These are phyloP conservation scores for Cryphonectria naterciae DNA, from an alignment of 2,329 filamentous ascomycete species.

Conservation along the genomic window DNA sequence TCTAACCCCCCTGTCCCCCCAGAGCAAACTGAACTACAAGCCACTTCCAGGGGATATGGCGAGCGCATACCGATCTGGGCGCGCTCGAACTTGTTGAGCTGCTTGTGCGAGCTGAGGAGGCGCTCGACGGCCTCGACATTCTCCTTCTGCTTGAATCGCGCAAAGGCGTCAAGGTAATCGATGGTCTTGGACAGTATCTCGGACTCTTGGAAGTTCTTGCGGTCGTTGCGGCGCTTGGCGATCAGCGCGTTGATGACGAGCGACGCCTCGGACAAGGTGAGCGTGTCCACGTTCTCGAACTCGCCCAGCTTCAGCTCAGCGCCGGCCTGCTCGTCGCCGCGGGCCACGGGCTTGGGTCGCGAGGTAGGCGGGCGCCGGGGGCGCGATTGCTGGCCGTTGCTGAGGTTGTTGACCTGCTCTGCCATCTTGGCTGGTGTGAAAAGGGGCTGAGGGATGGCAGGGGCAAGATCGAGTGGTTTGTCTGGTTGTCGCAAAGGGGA, in stretches of 20 bases:
- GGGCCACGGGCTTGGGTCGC: slow-evolving; percentile 68
- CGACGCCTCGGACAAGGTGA: slow-evolving; percentile 90
- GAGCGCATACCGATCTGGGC: slow-evolving; percentile 76
- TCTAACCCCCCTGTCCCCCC: not conserved
- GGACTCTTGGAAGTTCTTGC: slow-evolving; percentile 82
- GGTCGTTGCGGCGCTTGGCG: slow-evolving; percentile 75
- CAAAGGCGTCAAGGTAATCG: slow-evolving; percentile 92
- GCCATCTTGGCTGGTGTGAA: slow-evolving; percentile 2
- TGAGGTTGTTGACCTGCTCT: slow-evolving; percentile 1
- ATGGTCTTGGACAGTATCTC: slow-evolving; percentile 86
- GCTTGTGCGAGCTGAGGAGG: slow-evolving; percentile 76
- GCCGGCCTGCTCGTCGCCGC: slow-evolving; percentile 87
- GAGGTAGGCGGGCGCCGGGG: slow-evolving; percentile 53
- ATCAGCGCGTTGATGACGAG: slow-evolving; percentile 90
- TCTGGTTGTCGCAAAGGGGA: slow-evolving; percentile 9
- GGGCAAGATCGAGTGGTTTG: not conserved
- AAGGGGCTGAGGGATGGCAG: not conserved
- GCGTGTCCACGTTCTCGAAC: slow-evolving; percentile 87
- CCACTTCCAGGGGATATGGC: slow-evolving; percentile 3
- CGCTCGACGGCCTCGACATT: slow-evolving; percentile 94
- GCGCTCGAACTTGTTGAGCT: slow-evolving; percentile 89
- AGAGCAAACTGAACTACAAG: not conserved
- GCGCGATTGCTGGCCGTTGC: slow-evolving; percentile 20
- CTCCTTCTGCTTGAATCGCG: slow-evolving; percentile 93
- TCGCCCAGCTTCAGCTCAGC: slow-evolving; percentile 85